Percentiles rank a stretch among this genome's conserved stretches.
Evolutionary conservation across 1,139 yeast species (phyloP).

Genomic region (Casaregolazyma lundiana): DNA sequence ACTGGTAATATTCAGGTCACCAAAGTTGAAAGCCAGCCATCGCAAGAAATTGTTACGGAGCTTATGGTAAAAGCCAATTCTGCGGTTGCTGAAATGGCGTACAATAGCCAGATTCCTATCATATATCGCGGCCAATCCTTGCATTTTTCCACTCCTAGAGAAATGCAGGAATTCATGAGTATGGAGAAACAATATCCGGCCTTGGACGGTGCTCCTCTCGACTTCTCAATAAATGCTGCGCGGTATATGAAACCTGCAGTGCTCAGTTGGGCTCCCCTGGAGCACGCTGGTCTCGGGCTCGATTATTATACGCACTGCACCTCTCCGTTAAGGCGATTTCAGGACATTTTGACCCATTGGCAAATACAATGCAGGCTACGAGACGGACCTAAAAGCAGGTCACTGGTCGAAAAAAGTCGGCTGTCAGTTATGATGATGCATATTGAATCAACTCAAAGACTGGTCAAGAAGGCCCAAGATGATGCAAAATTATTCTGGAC

Average conservation of each 20-base stretch:
- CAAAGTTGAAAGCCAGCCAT: constrained; percentile 19
- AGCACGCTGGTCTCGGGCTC: constrained; percentile 66
- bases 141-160: constrained; percentile 28
- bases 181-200: constrained; percentile 6
- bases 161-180: constrained; percentile 6
- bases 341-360: constrained; percentile 81
- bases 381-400: constrained; percentile 5
- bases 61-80: constrained; percentile 76
- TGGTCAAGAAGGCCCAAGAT: constrained; percentile 24
- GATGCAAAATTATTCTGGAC: constrained; percentile 40
- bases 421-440: constrained; percentile 27
- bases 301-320: constrained; percentile 69
- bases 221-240: constrained; percentile 21
- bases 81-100: constrained; percentile 52
- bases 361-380: constrained; percentile 48
- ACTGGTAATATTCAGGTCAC: constrained; percentile 11
- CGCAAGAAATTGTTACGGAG: constrained; percentile 58
- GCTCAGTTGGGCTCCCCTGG: constrained; percentile 37
- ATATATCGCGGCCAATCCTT: constrained; percentile 52
- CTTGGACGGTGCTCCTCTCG: constrained; percentile 12
- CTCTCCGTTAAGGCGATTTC: constrained; percentile 81
- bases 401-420: constrained; percentile 15
- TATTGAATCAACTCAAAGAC: constrained; percentile 21
- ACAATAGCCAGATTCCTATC: constrained; percentile 47
- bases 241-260: constrained; percentile 22